These are phyloP conservation scores for Sporopachydermia quercuum DNA, from an alignment of 805 yeast genomes.

Conservation along the genomic window DNA sequence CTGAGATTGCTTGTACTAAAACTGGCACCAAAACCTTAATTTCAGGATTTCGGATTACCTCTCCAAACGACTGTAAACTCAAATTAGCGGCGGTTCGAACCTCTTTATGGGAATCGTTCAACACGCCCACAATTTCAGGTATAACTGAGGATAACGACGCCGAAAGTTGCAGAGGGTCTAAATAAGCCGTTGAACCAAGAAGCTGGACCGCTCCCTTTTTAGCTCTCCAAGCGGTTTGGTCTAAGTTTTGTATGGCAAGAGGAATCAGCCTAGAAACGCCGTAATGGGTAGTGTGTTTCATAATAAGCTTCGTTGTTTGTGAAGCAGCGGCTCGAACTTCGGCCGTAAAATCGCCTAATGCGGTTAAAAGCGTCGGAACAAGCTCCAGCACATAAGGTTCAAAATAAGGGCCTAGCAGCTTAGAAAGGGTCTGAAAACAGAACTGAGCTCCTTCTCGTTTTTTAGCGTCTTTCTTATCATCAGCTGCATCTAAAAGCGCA, in stretches of 20 bases:
- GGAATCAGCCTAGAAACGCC: conserved; percentile 91
- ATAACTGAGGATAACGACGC: conserved; percentile 79
- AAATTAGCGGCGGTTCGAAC: conserved; percentile 91
- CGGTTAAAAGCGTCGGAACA: conserved; percentile 64
- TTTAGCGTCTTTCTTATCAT: conserved; percentile 61
- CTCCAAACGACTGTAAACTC: conserved; percentile 83
- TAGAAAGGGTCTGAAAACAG: conserved; percentile 74
- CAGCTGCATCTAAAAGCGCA: conserved; percentile 65
- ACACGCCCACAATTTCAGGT: conserved; percentile 90
- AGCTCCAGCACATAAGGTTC: conserved; percentile 92
- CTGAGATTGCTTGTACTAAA: conserved; percentile 84
- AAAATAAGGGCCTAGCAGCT: conserved; percentile 56
- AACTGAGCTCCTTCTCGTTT: conserved; percentile 80
- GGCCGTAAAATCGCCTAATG: conserved; percentile 70
- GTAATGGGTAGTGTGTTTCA: conserved; percentile 81
- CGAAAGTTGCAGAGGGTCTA: conserved; percentile 88
- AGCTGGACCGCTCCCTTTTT: conserved; percentile 94
- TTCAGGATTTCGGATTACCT: conserved; percentile 94
- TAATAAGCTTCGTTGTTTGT: conserved; percentile 71
- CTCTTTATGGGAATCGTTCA: conserved; percentile 92
- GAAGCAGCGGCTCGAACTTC: conserved; percentile 88
- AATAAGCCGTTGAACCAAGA: conserved; percentile 94
- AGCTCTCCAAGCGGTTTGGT: conserved; percentile 88
- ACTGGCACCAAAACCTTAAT: conserved; percentile 83
- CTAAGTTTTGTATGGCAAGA: conserved; percentile 69